Base-by-base conservation (phyloP, 371 early-diverging fungal species). In the Zancudomyces culisetae region DNA sequence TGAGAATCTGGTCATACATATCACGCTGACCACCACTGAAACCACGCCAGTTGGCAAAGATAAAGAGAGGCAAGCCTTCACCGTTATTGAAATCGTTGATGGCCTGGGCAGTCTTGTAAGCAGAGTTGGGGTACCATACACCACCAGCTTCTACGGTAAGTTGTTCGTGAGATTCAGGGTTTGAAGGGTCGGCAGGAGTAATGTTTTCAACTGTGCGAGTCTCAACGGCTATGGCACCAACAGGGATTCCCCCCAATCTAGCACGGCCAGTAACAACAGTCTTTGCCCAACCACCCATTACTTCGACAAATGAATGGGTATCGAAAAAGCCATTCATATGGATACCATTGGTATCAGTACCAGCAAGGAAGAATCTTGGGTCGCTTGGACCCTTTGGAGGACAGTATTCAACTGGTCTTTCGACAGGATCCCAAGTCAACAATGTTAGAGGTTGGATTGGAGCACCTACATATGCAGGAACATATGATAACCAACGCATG, bases 11-110 rank as follows among this genome's bases (percentile, higher is more conserved):
- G 61, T 93, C 82, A 77, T 80, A 93, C 96, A 98, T 96, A 69
- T 98, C 98, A 60, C 84, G 87, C 69, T 95, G 93, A 51, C 98
- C 97, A 56, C 98, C 98, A 42, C 86, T 86, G 81, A 98, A 98
- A 51, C 99, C 99, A 74, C 97, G 90, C 97, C 97, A 98, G 85
- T 98, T 97, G 70, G 97, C 98, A 76, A 98, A 90, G 70, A 98
- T 85, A 65, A 98, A 85, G 64, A 98, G 69, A 19, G 97, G 94
- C 54, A 98, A 75, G 60, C 88, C 88, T 70, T 98, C 99, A 67
- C 95, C 94, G 62, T 90, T 83, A 79, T 95, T 93, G 60, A 98
- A 94, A 70, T 98, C 94, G 56, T 82, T 79, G 70, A 98, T 96
- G 2, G 96, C 90, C 69, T 94, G 95, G 3, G 98, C 90, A 27